These are phyloP conservation scores for Hymenoscyphus fraxineus DNA, from an alignment of 2,329 filamentous ascomycete species.

Conservation along the genomic window DNA sequence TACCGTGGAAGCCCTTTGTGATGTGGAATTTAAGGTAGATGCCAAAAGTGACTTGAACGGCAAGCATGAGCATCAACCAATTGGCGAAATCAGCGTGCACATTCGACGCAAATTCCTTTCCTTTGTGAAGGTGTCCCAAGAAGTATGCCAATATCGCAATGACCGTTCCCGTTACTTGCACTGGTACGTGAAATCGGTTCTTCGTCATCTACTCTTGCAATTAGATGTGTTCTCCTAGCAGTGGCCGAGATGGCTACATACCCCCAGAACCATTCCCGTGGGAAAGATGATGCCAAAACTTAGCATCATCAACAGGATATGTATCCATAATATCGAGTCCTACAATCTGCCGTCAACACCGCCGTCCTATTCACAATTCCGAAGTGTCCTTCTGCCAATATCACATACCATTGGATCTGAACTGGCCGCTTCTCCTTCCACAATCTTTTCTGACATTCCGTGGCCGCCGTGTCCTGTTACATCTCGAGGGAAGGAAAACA, in stretches of 20 bases:
- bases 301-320: conserved; percentile 83
- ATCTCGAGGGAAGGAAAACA: conserved; percentile 20
- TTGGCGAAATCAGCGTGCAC: conserved; percentile 79
- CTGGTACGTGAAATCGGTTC: conserved; percentile 89
- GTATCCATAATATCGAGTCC: conserved; percentile 86
- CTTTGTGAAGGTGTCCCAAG: conserved; percentile 85
- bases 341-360: conserved; percentile 39
- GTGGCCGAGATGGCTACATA: conserved; percentile 44
- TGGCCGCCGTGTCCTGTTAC: conserved; percentile 40
- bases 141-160: conserved; percentile 83
- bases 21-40: conserved; percentile 87
- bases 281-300: conserved; percentile 92
- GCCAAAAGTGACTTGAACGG: conserved; percentile 74
- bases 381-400: conserved; percentile 29
- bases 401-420: conserved; percentile 68
- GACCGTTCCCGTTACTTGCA: conserved; percentile 70
- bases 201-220: conserved; percentile 65
- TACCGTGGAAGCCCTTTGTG: conserved; percentile 76
- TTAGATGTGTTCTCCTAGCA: conserved; percentile 12
- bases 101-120: conserved; percentile 78
- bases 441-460: conserved; percentile 52
- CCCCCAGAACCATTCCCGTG: conserved; percentile 89
- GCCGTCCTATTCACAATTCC: not conserved
- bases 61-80: conserved; percentile 73
- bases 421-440: conserved; percentile 67